A percentile compares a stretch with the other conserved stretches of the same genome.
phyloP scores from a whole-genome alignment of 139 green algal species.

The Picochlorum sp. region DNA sequence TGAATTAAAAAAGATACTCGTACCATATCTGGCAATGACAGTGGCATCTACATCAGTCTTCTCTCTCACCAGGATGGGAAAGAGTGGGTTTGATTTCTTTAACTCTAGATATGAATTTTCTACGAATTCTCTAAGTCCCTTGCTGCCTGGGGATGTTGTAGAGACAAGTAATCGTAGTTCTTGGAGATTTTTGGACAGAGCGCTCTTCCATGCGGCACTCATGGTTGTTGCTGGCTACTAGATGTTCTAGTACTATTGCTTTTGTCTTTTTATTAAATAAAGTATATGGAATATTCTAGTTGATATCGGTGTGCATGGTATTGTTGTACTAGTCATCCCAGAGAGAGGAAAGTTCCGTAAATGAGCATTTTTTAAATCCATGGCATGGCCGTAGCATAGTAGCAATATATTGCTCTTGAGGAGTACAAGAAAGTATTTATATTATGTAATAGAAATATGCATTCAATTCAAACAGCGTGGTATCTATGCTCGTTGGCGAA shows the following conservation, averaged over 20 bases:
- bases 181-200: slow-evolving; percentile 62
- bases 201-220: slow-evolving; percentile 35
- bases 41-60: slow-evolving; percentile 56
- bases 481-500: not conserved
- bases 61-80: slow-evolving; percentile 80
- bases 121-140: slow-evolving; percentile 66
- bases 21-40: slow-evolving; percentile 74
- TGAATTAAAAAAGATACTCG: slow-evolving; percentile 6
- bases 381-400: too few relatives aligned
- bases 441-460: too few relatives aligned
- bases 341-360: too few relatives aligned
- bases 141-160: slow-evolving; percentile 54
- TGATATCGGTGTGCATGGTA: too few relatives aligned
- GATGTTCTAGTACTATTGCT: too few relatives aligned
- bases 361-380: too few relatives aligned
- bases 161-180: slow-evolving; percentile 78
- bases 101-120: slow-evolving; percentile 70
- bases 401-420: too few relatives aligned
- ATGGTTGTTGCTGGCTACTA: slow-evolving; percentile 10
- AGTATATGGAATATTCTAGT: too few relatives aligned
- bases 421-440: too few relatives aligned
- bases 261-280: too few relatives aligned
- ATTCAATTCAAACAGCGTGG: too few relatives aligned
- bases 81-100: slow-evolving; percentile 79
- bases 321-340: too few relatives aligned